A percentile compares a stretch with the other conserved stretches of the same genome.
These are phyloP conservation scores for Peronospora belbahrii DNA, from an alignment of 352 stramenopile genomes.

Conservation along the genomic window DNA sequence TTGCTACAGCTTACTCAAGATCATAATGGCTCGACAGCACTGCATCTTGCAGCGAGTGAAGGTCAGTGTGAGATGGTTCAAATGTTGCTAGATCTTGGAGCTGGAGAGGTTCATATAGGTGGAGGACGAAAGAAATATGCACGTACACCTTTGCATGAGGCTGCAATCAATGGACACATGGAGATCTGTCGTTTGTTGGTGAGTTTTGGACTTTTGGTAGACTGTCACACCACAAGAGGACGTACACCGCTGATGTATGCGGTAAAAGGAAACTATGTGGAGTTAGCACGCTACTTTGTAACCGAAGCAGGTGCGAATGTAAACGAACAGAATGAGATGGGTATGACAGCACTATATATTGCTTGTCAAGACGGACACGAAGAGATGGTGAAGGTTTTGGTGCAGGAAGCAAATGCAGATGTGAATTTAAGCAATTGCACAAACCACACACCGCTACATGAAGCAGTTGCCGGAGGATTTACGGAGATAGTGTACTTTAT, in stretches of 20 bases:
- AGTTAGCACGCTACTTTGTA: conserved; percentile 38
- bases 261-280: conserved; percentile 53
- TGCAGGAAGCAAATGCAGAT: conserved; percentile 36
- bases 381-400: conserved; percentile 40
- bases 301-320: conserved; percentile 42
- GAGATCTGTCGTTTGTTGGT: conserved; percentile 45
- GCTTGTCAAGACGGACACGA: conserved; percentile 47
- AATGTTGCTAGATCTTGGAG: conserved; percentile 36
- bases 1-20: conserved; percentile 61
- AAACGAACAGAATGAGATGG: conserved; percentile 76
- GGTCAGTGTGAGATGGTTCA: conserved; percentile 40
- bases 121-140: conserved; percentile 60
- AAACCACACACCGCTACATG: conserved; percentile 51
- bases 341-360: conserved; percentile 63
- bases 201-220: conserved; percentile 49
- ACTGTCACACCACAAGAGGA: conserved; percentile 70
- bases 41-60: conserved; percentile 59
- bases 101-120: conserved; percentile 51
- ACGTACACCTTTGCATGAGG: conserved; percentile 65
- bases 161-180: conserved; percentile 55
- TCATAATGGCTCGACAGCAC: conserved; percentile 52
- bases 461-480: conserved; percentile 55
- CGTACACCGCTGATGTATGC: conserved; percentile 75
- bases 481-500: conserved; percentile 38
- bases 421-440: conserved; percentile 63